Conservation (phyloP, 352 stramenopile species). For the Pelagophyceae sp. region DNA sequence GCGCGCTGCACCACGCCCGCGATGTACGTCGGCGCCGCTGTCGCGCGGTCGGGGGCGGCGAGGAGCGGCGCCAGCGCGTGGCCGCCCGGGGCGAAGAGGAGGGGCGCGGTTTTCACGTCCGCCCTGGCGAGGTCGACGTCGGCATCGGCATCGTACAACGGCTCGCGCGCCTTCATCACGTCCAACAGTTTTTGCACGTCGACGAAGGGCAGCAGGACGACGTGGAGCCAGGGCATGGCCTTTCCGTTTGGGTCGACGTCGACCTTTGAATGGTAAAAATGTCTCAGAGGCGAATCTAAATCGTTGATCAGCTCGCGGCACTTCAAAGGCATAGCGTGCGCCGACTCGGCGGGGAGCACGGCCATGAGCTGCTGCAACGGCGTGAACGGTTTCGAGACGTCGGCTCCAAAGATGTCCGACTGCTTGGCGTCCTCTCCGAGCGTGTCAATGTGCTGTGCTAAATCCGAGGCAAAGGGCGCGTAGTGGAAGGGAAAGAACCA, state of each 20-base stretch:
- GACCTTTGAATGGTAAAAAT: constrained; percentile 84
- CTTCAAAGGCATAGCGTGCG: constrained; percentile 83
- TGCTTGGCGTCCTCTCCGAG: constrained; percentile 13
- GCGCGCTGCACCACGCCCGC: neutral
- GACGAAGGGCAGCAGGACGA: constrained; percentile 97
- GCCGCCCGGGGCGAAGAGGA: neutral
- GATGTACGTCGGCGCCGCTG: neutral
- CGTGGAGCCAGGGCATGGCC: constrained; percentile 95
- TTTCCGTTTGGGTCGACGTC: constrained; percentile 96
- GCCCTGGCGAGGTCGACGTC: neutral
- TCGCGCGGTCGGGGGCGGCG: neutral
- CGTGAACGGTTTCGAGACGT: constrained; percentile 65
- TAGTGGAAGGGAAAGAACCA: constrained; percentile 99
- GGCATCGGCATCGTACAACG: constrained; percentile 26
- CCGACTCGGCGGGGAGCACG: constrained; percentile 84
- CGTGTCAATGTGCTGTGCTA: constrained; percentile 55
- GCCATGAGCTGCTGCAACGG: constrained; percentile 96
- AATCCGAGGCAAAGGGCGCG: constrained; percentile 92
- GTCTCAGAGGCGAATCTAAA: constrained; percentile 36
- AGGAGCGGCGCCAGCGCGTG: neutral
- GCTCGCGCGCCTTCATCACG: constrained; percentile 55
- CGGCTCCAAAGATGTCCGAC: neutral
- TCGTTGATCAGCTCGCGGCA: constrained; percentile 86
- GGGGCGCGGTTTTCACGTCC: neutral
- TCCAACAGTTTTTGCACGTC: constrained; percentile 85